Evolutionary conservation across 176 grass and related monocot genomes (phyloP).

Genomic region (Cenchrus purpureus): DNA sequence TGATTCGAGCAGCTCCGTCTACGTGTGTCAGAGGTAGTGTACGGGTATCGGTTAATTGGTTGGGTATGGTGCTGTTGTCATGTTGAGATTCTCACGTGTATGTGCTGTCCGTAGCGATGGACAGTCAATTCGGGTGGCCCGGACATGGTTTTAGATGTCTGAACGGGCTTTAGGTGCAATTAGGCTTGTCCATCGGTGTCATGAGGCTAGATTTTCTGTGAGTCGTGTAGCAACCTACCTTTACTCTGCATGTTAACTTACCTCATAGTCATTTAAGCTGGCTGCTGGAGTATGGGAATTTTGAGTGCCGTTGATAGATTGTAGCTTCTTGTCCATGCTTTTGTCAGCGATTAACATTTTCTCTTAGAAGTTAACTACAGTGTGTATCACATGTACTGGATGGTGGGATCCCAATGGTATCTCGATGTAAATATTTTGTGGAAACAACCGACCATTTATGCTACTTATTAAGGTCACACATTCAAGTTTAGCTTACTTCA

Average conservation of each 20-base stretch:
- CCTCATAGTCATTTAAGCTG: neutral
- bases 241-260: neutral
- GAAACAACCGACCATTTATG: neutral
- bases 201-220: neutral
- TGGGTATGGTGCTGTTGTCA: constrained; percentile 30
- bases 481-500: constrained; percentile 20
- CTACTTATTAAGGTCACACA: neutral
- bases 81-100: constrained; percentile 29
- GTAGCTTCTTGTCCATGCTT: neutral
- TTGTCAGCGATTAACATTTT: neutral
- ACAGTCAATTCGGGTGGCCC: neutral
- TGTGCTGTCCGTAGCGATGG: neutral
- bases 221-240: neutral
- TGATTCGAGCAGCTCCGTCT: neutral
- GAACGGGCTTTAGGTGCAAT: neutral
- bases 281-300: neutral
- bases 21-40: neutral
- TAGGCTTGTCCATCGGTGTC: constrained; percentile 25
- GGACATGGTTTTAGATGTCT: constrained; percentile 1
- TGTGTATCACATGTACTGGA: neutral
- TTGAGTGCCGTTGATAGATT: neutral
- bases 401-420: neutral
- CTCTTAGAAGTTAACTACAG: neutral
- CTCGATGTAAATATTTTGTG: constrained; percentile 15
- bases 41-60: constrained; percentile 1